A percentile compares a stretch with the other conserved stretches of the same genome.
Conservation (phyloP, 2,329 filamentous ascomycete species). For the Phyllosticta paracitricarpa region DNA sequence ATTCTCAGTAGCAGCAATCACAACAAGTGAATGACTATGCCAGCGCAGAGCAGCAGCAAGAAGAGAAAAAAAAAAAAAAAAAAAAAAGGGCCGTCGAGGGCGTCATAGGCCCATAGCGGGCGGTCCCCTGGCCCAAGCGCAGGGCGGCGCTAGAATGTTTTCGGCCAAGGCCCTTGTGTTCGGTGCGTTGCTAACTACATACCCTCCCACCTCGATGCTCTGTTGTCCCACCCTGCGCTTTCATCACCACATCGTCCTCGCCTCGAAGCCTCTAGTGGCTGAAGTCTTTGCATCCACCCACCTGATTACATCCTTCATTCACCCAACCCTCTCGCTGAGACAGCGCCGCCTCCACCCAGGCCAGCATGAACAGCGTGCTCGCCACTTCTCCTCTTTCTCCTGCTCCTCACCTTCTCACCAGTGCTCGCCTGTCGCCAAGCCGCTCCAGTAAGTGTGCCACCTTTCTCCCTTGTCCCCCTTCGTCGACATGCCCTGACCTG, state of each 20-base stretch:
- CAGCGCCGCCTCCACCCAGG: background rate
- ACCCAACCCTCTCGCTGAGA: background rate
- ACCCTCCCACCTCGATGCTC: background rate
- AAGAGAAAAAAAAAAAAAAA: background rate
- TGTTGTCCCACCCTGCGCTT: constrained; percentile 9
- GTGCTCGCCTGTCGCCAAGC: constrained; percentile 49
- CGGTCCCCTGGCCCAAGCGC: constrained; percentile 1
- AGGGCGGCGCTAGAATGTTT: constrained; percentile 1
- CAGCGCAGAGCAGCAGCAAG: background rate
- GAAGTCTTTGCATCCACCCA: background rate
- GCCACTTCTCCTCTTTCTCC: constrained; percentile 44
- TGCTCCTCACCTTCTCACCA: constrained; percentile 53
- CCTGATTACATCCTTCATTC: constrained; percentile 1
- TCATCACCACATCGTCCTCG: constrained; percentile 9
- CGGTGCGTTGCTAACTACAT: constrained; percentile 7
- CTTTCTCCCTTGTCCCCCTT: constrained; percentile 9
- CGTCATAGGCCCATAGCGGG: background rate
- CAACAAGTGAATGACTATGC: background rate
- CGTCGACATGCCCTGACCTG: constrained; percentile 15
- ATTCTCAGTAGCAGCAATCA: background rate
- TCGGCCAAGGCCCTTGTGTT: constrained; percentile 3
- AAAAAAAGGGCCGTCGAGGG: background rate
- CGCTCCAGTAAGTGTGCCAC: constrained; percentile 43
- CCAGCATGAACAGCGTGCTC: constrained; percentile 51
- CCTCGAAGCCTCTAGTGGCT: background rate